A percentile compares a stretch with the other conserved stretches of the same genome.
phyloP scores from a whole-genome alignment of 306 rosid genomes.

The Quercus glauca region DNA sequence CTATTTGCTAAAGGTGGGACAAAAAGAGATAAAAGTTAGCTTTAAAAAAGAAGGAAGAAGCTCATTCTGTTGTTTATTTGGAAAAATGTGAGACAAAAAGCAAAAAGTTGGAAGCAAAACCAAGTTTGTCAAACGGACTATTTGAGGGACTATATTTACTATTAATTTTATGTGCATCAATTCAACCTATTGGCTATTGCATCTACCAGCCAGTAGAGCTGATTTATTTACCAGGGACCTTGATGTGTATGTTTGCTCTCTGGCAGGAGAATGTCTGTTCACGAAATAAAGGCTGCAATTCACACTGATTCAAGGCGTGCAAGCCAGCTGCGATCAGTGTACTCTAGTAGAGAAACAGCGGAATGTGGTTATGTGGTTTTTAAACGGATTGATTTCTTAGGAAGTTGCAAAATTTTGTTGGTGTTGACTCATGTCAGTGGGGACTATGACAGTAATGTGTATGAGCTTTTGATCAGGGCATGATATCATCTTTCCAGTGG shows the following conservation, averaged over 20 bases:
- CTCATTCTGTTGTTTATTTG: too few species aligned
- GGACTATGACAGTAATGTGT: constrained; percentile 84
- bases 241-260: neutral
- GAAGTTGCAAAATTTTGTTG: constrained; percentile 82
- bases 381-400: constrained; percentile 75
- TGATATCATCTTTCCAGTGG: constrained; percentile 23
- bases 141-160: neutral
- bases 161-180: neutral
- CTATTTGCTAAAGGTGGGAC: too few species aligned
- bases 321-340: constrained; percentile 75
- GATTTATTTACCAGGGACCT: neutral
- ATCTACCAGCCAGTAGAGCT: neutral
- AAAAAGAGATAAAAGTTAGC: too few species aligned
- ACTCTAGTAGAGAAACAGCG: constrained; percentile 60
- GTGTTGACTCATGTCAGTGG: constrained; percentile 83
- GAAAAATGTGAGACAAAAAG: too few species aligned
- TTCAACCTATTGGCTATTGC: constrained; percentile 4
- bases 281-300: constrained; percentile 79
- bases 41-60: too few species aligned
- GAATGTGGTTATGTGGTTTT: constrained; percentile 50
- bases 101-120: too few species aligned
- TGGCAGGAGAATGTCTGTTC: constrained; percentile 76
- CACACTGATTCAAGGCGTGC: constrained; percentile 91
- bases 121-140: too few species aligned
- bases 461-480: constrained; percentile 79